Base-by-base conservation (phyloP, 108 stramenopile genomes). In the Nannochloropsis salina region DNA sequence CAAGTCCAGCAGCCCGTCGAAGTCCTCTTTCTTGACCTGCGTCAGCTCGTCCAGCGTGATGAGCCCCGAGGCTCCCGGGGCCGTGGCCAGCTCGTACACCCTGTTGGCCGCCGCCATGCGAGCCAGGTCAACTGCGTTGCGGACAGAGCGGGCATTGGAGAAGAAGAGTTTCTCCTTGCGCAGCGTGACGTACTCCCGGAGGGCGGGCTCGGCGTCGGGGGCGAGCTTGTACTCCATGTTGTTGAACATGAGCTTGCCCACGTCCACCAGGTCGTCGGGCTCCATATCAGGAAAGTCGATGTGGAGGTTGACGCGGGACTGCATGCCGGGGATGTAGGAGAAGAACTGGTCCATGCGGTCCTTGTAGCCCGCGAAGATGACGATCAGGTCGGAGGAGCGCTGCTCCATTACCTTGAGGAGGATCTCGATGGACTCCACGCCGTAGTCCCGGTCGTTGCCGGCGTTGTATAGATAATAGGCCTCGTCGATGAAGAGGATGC, bases 391-490 rank as follows among this genome's bases (percentile, higher is more conserved):
- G 80, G 97, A 96, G 88, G 94, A 94, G 87, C 96, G 95, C 91
- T 93, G 96, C 93, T 98, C 98, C 98, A 98, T 97, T 43, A 98
- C 95, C 84, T 97, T 98, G 12, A 98, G 94, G 80, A 98, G 94
- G 92, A 98, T 98, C 92, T 98, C 97, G 85, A 98, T 98, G 82
- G 95, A 96, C 90, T 98, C 98, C 93, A 97, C 95, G 85, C 98
- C 98, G 92, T 97, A 98, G 93, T 97, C 97, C 87, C 96, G 95
- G 85, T 97, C 96, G 92, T 97, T 97, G 86, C 96, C 95, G 45
- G 96, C 98, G 87, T 97, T 97, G 95, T 97, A 97, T 42, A 98
- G 94, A 93, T 97, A 97, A 93, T 98, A 98, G 40, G 98, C 98
- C 95, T 98, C 98, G 92, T 98, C 98, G 80, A 98, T 96, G 83